Base-by-base conservation (phyloP, 2,329 filamentous ascomycete species). In the Chaetomium olivaceum region DNA sequence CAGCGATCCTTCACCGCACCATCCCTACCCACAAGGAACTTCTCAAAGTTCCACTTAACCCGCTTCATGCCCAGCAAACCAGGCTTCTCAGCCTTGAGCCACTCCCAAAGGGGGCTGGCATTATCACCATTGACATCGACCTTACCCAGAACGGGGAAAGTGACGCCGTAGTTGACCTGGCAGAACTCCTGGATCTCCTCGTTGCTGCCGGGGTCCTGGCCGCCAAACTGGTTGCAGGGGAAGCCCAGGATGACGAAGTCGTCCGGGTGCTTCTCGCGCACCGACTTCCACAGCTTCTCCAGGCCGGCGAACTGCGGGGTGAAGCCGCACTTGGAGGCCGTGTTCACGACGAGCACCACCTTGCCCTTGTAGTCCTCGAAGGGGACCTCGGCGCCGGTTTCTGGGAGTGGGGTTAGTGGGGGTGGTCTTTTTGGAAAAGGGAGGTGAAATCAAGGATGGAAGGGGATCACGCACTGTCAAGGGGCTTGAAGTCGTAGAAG, bases 21-120 rank as follows among this genome's bases (percentile, higher is more conserved):
- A 78, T 98, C 92, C 68, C 87, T 86, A 67, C 89, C 90, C 70
- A 99, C 83, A 69, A 99, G 81, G 81, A 97, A 99, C 87, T 99
- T 99, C 80, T 99, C 95, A 82, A 98, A 99, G 82, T 99, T 99
- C 95, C 95, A 99, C 90, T 98, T 97, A 74, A 99, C 84, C 68
- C 89, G 80, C 89, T 96, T 94, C 75, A 98, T 77, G 23, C 95
- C 95, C 80, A 98, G 80, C 63, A 97, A 75, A 25, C 95, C 93
- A 0, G 94, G 86, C 83, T 92, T 90, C 79, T 89, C 81, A 52
- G 80, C 78, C 83, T 90, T 90, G 75, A 90, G 78, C 86, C 86
- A 99, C 76, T 91, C 85, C 78, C 85, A 98, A 46, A 97, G 79
- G 0, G 93, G 93, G 73, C 88, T 87, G 57, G 93, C 90, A 33